phyloP scores from a whole-genome alignment of 805 yeast genomes.

The Saccharomycopsis selenospora region DNA sequence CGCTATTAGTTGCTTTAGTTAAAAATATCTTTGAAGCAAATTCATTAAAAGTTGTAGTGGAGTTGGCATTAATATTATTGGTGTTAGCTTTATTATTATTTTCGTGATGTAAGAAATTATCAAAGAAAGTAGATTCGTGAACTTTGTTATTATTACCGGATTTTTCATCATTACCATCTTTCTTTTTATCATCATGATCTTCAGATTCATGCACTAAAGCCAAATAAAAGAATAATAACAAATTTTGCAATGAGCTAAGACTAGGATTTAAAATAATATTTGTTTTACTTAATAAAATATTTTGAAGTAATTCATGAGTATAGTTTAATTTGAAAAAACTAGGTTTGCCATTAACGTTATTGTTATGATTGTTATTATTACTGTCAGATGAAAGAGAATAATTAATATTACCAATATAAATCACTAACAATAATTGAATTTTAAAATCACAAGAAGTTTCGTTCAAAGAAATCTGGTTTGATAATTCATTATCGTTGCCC shows the following conservation, averaged over 20 bases:
- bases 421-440: constrained; percentile 12
- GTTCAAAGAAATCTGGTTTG: constrained; percentile 1
- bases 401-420: constrained; percentile 19
- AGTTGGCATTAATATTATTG: too few species aligned
- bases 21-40: constrained; percentile 22
- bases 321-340: constrained; percentile 17
- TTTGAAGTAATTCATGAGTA: constrained; percentile 7
- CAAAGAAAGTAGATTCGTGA: constrained; percentile 19
- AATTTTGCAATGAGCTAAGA: constrained; percentile 43
- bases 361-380: neutral
- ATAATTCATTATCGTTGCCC: neutral
- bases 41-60: constrained; percentile 23
- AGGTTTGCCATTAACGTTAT: neutral
- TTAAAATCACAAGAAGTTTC: constrained; percentile 17
- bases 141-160: neutral
- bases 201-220: constrained; percentile 38
- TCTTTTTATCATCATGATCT: constrained; percentile 35
- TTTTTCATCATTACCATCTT: constrained; percentile 16
- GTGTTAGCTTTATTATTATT: constrained; percentile 15
- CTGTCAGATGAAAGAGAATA: constrained; percentile 9
- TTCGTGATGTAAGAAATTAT: constrained; percentile 27
- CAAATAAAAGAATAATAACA: constrained; percentile 41
- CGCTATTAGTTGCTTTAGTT: constrained; percentile 15
- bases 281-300: constrained; percentile 6
- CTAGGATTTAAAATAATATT: constrained; percentile 27